Base-by-base conservation (phyloP, 257 asterid species). In the Scutellaria minor region DNA sequence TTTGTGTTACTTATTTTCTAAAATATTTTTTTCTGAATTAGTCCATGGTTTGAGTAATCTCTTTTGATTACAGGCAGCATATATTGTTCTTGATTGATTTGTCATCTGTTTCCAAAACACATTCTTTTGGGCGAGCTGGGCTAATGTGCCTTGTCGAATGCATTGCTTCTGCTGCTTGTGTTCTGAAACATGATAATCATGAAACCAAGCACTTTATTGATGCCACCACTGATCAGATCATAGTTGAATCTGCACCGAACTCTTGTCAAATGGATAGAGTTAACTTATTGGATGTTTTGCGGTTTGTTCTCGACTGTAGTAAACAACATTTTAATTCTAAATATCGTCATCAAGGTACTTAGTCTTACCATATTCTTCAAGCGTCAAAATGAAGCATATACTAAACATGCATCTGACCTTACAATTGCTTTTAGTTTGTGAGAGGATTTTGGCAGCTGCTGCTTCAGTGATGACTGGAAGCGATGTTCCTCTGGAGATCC, bases 121-220 rank as follows among this genome's bases (percentile, higher is more conserved):
- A 83, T 74, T 86, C 96, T 40, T 86, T 93, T 81, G 98, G 97
- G 65, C 85, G 98, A 72, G 90, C 96, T 78, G 98, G 98, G 73
- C 64, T 93, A 75, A 89, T 93, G 93, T 91, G 96, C 81, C 87
- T 93, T 50, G 88, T 85, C 48, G 85, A 89, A 77, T 88, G 97
- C 87, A 86, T 91, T 85, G 77, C 91, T 63, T 81, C 97, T 35
- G 92, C 96, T 77, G 94, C 96, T 77, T 67, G 67, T 80, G 51
- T 69, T 77, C 48, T 40, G 74, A 73, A 74, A 72, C 81, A 67
- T 64, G 65, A 68, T 37, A 63, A 67, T 74, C 76, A 53, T 68
- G 86, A 60, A 48, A 64, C 12, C 64, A 70, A 76, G 61, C 75
- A 48, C 45, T 50, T 52, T 64, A 12, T 56, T 56, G 82, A 67